Base-by-base conservation (phyloP, 2,329 filamentous ascomycete species). In the Epichloe sibirici region DNA sequence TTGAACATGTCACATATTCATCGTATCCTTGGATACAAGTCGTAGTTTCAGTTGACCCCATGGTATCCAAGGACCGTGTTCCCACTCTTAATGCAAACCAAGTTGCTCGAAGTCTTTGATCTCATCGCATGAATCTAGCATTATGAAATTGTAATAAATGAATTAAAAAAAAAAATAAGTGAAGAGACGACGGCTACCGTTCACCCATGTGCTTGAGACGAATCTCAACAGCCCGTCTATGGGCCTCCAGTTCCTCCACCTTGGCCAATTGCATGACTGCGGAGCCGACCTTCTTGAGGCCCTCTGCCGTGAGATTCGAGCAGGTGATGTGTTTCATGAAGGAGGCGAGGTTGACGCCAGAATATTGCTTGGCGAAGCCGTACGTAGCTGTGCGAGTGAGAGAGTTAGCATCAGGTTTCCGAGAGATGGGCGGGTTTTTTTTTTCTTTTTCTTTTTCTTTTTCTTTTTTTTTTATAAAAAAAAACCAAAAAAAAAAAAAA, bases 271-370 rank as follows among this genome's bases (percentile, higher is more conserved):
- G 86, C 89, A 97, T 96, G 50, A 98, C 93, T 4, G 93, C 90
- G 51, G 76, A 74, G 37, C 91, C 89, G 2, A 98, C 86, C 62
- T 94, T 93, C 61, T 79, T 78, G 56, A 98, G 74, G 23, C 93
- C 93, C 62, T 95, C 79, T 17, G 83, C 81, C 1, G 89, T 95
- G 56, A 98, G 77, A 68, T 95, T 88, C 0, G 90, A 89, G 72
- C 88, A 93, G 39, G 93, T 98, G 64, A 98, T 96, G 75, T 97
- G 90, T 74, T 98, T 98, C 67, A 95, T 80, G 71, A 96, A 98
- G 2, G 91, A 97, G 35, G 82, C 89, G 5, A 98, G 79, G 69
- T 95, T 98, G 64, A 98, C 93, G 50, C 93, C 93, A 5, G 90
- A 96, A 74, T 98, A 98, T 69, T 98, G 93, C 72, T 95, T 95